Conservation (phyloP, 805 yeast species). For the Maudiozyma bulderi region DNA sequence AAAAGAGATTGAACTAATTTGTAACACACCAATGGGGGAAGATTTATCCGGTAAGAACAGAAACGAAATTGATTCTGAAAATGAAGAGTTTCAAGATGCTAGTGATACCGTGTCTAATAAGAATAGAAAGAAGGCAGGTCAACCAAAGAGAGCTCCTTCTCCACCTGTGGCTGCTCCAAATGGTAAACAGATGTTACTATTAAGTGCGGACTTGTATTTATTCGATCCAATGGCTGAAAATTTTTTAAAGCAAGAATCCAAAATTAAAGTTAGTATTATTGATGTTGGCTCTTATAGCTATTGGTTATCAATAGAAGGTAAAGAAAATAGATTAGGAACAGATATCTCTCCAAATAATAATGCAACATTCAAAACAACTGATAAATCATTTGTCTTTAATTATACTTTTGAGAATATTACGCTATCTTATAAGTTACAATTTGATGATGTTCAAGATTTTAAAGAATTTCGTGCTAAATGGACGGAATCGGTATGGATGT, state of each 20-base stretch:
- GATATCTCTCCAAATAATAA: conserved; percentile 42
- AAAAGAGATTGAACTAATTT: conserved; percentile 40
- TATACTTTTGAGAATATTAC: conserved; percentile 34
- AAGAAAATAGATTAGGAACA: conserved; percentile 30
- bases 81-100: conserved; percentile 13
- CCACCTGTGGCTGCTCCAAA: conserved; percentile 9
- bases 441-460: conserved; percentile 34
- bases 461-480: conserved; percentile 44
- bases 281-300: conserved; percentile 44
- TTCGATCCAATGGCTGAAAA: conserved; percentile 44
- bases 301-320: conserved; percentile 38
- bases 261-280: conserved; percentile 31
- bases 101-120: conserved; percentile 3
- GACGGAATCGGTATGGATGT: conserved; percentile 52
- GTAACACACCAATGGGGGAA: conserved; percentile 6
- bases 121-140: background rate
- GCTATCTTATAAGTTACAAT: conserved; percentile 56
- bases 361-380: conserved; percentile 55
- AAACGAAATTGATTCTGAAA: background rate
- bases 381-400: conserved; percentile 53
- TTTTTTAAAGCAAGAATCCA: conserved; percentile 37
- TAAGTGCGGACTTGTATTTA: conserved; percentile 38
- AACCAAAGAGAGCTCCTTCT: conserved; percentile 1
- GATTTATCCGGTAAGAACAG: too few species aligned
- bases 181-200: conserved; percentile 7